Percentiles rank a stretch among this genome's conserved stretches.
Evolutionary conservation across 106 monocot genomes (phyloP).

Genomic region (Narthecium ossifragum): DNA sequence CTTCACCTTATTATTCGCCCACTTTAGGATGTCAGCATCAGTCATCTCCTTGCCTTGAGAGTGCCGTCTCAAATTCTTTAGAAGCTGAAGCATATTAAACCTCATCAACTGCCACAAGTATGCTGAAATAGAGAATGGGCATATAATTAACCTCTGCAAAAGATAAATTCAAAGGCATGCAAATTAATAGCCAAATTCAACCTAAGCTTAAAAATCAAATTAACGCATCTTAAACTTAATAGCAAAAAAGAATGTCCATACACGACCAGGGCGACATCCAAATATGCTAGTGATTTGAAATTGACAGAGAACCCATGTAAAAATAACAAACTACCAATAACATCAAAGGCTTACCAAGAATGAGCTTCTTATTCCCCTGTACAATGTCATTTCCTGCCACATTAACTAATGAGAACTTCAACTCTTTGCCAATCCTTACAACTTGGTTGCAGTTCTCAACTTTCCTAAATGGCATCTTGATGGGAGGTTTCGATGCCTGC

Average conservation of each 20-base stretch:
- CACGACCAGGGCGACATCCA: background rate
- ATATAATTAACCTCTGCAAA: too few relatives aligned
- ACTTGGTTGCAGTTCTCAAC: slow-evolving; percentile 99
- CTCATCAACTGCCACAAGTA: slow-evolving; percentile 97
- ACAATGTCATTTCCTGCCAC: slow-evolving; percentile 95
- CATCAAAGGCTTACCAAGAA: slow-evolving; percentile 55
- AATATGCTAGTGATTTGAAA: too few relatives aligned
- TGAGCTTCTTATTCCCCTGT: slow-evolving; percentile 96
- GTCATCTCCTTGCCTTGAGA: slow-evolving; percentile 85
- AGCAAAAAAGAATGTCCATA: background rate
- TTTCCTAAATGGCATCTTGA: slow-evolving; percentile 95
- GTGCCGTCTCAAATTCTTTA: slow-evolving; percentile 83
- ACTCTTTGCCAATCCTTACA: slow-evolving; percentile 71
- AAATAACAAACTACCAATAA: background rate
- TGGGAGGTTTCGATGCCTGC: slow-evolving; percentile 87
- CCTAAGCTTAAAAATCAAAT: background rate
- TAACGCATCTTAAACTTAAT: background rate
- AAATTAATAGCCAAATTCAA: slow-evolving; percentile 9
- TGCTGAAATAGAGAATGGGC: slow-evolving; percentile 42
- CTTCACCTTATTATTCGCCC: slow-evolving; percentile 88
- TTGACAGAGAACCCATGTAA: too few relatives aligned
- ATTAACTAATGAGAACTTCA: slow-evolving; percentile 91
- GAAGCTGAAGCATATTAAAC: slow-evolving; percentile 85
- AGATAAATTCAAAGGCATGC: background rate
- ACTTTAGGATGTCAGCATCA: slow-evolving; percentile 83